Conservation (phyloP, 2,329 filamentous ascomycete species). For the Microdochium nivale region DNA sequence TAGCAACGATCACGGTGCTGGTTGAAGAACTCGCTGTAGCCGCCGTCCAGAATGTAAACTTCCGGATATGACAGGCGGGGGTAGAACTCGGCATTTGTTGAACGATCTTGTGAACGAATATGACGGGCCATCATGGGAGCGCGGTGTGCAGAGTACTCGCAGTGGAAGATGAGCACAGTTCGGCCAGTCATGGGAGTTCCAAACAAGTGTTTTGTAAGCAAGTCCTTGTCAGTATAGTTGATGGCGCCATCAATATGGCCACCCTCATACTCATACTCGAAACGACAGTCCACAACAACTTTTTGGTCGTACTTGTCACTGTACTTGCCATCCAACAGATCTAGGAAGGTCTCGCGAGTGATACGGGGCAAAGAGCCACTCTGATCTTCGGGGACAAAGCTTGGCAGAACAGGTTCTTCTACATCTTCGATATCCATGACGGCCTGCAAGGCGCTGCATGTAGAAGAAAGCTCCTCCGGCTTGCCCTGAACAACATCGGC, state of each 20-base stretch:
- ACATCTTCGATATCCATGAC: slow-evolving; percentile 79
- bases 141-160: slow-evolving; percentile 95
- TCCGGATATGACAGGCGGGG: slow-evolving; percentile 90
- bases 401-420: slow-evolving; percentile 67
- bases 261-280: slow-evolving; percentile 97
- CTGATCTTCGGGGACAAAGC: slow-evolving; percentile 73
- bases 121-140: slow-evolving; percentile 95
- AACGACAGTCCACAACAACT: slow-evolving; percentile 90
- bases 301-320: slow-evolving; percentile 68
- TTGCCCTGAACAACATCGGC: slow-evolving; percentile 81
- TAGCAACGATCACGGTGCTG: slow-evolving; percentile 74
- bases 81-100: slow-evolving; percentile 76
- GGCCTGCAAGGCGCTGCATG: slow-evolving; percentile 54
- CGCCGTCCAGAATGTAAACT: slow-evolving; percentile 92
- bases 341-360: slow-evolving; percentile 68
- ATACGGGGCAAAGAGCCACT: slow-evolving; percentile 86
- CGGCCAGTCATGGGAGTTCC: slow-evolving; percentile 54
- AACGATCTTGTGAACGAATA: slow-evolving; percentile 81
- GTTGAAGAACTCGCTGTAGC: slow-evolving; percentile 88
- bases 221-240: slow-evolving; percentile 96
- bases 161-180: slow-evolving; percentile 87
- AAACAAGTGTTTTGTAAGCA: slow-evolving; percentile 73
- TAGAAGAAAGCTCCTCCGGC: slow-evolving; percentile 43
- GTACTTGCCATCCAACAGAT: slow-evolving; percentile 82
- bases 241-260: slow-evolving; percentile 89